A percentile compares a stretch with the other conserved stretches of the same genome.
These are phyloP conservation scores for Magnaporthales sp. DNA, from an alignment of 2,329 filamentous ascomycete species.

Conservation along the genomic window DNA sequence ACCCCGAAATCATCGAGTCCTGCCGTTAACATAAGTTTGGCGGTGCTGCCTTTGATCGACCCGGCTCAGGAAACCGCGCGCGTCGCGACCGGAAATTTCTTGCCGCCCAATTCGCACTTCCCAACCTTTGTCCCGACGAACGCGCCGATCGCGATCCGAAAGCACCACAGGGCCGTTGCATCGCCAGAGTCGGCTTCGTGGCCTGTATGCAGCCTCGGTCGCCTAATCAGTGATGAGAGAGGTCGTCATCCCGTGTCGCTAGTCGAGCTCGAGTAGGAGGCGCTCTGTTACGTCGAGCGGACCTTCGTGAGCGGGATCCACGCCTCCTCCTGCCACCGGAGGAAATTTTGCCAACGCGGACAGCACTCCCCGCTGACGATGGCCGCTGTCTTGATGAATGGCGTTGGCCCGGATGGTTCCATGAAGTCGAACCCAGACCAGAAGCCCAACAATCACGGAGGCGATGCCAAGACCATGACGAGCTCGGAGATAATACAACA, in stretches of 20 bases:
- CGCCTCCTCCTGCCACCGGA: neutral
- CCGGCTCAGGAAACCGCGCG: neutral
- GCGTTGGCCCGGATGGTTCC: constrained; percentile 40
- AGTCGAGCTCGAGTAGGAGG: neutral
- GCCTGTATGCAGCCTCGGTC: neutral
- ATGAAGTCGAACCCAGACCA: constrained; percentile 46
- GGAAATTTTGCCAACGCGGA: neutral
- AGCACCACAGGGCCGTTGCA: neutral
- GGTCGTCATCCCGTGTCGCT: neutral
- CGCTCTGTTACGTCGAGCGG: neutral
- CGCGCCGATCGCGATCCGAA: constrained; percentile 1
- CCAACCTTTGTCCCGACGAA: neutral
- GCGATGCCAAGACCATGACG: constrained; percentile 27
- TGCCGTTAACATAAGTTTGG: neutral
- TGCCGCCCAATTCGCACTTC: neutral
- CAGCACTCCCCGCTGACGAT: constrained; percentile 6
- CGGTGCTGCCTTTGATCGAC: neutral
- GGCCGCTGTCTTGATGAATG: constrained; percentile 17
- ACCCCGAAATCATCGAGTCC: neutral
- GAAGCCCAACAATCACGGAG: constrained; percentile 33
- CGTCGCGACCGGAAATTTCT: constrained; percentile 1
- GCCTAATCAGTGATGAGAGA: neutral
- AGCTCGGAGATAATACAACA: constrained; percentile 11
- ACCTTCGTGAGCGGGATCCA: neutral
- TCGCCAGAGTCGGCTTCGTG: neutral